Evolutionary conservation across 228 moss, liverwort and hornwort species (phyloP).

Genomic region (Sphagnum magellanicum): DNA sequence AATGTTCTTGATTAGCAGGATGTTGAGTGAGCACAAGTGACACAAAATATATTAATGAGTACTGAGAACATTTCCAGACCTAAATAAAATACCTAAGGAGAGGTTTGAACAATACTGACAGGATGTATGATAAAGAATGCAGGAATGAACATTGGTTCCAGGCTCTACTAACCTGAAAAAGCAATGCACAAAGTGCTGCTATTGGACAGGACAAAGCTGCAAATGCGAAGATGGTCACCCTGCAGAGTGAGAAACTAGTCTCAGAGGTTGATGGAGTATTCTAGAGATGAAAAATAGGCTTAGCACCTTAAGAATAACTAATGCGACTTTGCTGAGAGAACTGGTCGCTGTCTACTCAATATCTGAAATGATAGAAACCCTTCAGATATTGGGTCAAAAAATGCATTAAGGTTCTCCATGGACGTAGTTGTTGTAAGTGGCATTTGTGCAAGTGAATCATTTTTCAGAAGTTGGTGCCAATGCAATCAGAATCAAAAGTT

Average conservation of each 20-base stretch:
- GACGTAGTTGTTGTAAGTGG: too few relatives aligned
- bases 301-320: not conserved
- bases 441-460: too few relatives aligned
- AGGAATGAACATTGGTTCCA: not conserved
- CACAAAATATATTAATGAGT: not conserved
- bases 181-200: not conserved
- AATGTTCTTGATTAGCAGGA: too few relatives aligned
- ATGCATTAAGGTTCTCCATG: too few relatives aligned
- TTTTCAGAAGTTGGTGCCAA: too few relatives aligned
- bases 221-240: conserved; percentile 1
- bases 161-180: conserved; percentile 1
- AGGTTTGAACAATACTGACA: not conserved
- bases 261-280: not conserved
- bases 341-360: too few relatives aligned
- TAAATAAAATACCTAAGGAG: not conserved
- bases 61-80: not conserved
- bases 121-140: not conserved
- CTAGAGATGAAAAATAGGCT: not conserved
- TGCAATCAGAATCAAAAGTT: too few relatives aligned
- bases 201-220: conserved; percentile 4
- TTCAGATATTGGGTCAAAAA: too few relatives aligned
- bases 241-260: not conserved
- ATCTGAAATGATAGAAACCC: too few relatives aligned
- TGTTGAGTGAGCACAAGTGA: not conserved
- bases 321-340: too few relatives aligned